phyloP scores from a whole-genome alignment of 1,284 basidiomycete species.

The Apiotrichum laibachii region DNA sequence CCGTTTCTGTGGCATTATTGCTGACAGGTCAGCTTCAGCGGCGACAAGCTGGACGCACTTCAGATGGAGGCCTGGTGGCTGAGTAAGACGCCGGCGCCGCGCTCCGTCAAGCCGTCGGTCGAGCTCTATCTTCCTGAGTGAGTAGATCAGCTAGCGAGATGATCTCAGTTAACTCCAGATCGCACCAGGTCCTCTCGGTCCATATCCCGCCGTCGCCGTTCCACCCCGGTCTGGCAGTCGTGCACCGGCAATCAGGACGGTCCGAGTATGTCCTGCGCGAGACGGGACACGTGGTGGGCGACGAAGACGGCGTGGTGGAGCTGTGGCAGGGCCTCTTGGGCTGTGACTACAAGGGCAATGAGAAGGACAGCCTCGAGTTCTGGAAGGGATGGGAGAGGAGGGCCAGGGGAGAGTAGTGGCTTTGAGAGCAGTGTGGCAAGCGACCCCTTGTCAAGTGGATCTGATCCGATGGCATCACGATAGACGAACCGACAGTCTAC shows the following conservation, averaged over 20 bases:
- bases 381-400: slow-evolving; percentile 30
- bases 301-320: slow-evolving; percentile 32
- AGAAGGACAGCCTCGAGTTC: slow-evolving; percentile 15
- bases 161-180: slow-evolving; percentile 12
- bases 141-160: slow-evolving; percentile 4
- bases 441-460: no score
- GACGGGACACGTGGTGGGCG: slow-evolving; percentile 38
- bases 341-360: slow-evolving; percentile 26
- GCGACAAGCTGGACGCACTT: slow-evolving; percentile 22
- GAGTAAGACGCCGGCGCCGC: background rate
- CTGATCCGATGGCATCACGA: no score
- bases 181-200: slow-evolving; percentile 33
- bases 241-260: slow-evolving; percentile 28
- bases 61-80: slow-evolving; percentile 36
- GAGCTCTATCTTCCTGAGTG: slow-evolving; percentile 44
- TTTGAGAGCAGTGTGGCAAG: no score
- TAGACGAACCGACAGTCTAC: no score
- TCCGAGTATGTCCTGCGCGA: slow-evolving; percentile 35
- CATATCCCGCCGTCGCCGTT: slow-evolving; percentile 21
- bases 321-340: slow-evolving; percentile 41
- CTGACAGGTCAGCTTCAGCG: slow-evolving; percentile 28
- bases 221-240: slow-evolving; percentile 30
- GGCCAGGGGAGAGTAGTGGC: background rate
- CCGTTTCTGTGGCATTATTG: background rate
- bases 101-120: background rate